Conservation (phyloP, 139 green algal species). For the Chlorella vulgaris region DNA sequence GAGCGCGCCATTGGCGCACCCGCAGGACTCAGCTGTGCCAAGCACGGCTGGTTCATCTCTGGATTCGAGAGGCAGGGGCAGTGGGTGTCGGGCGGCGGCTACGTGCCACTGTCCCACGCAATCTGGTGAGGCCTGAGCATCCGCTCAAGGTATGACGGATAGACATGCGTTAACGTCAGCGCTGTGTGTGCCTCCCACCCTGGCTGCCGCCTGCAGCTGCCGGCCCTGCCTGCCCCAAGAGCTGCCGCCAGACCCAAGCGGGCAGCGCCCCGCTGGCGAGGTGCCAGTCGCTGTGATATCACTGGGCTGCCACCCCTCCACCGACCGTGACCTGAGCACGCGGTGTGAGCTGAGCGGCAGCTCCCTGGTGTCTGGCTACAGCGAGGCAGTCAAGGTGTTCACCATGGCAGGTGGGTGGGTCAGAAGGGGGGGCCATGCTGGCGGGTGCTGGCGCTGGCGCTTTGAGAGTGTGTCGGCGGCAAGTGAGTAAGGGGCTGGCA, state of each 20-base stretch:
- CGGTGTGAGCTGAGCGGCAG: conserved; percentile 53
- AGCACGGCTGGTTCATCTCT: conserved; percentile 64
- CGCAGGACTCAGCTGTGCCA: conserved; percentile 59
- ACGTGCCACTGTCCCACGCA: conserved; percentile 74
- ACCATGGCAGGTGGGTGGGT: background rate
- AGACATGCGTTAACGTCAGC: no score
- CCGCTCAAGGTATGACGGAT: no score
- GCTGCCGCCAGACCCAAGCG: conserved; percentile 41
- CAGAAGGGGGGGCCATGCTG: background rate
- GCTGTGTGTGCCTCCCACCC: no score
- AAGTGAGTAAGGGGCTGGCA: no score
- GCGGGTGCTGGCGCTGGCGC: background rate
- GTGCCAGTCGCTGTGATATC: conserved; percentile 66
- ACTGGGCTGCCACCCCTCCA: conserved; percentile 68
- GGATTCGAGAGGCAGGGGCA: conserved; percentile 59
- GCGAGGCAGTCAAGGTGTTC: conserved; percentile 37
- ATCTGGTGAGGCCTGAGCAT: no score
- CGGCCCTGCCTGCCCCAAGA: conserved; percentile 68
- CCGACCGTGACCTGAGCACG: conserved; percentile 37
- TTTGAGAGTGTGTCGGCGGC: background rate
- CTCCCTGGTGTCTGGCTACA: conserved; percentile 49
- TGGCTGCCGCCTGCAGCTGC: no score
- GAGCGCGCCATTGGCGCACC: conserved; percentile 51
- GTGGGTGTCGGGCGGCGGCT: conserved; percentile 64
- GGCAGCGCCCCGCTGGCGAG: background rate